Base-by-base conservation (phyloP, 83 land plant species). In the Isoetes engelmannii region DNA sequence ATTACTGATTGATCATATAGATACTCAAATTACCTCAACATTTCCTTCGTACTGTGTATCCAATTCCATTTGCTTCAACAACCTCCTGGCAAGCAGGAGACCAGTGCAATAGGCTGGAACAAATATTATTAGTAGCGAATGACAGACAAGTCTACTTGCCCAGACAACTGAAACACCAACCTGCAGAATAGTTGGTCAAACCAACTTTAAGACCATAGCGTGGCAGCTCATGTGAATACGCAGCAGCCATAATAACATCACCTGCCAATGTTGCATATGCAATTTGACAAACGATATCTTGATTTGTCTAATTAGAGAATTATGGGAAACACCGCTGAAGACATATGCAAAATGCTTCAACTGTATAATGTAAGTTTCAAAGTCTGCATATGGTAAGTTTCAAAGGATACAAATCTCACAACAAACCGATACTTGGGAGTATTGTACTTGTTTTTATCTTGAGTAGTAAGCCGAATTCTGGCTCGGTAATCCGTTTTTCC, bases 121-220 rank as follows among this genome's bases (percentile, higher is more conserved):
- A 28, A 2, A 28, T 28, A 28, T 28, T 28, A 51, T 51, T 12
- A 51, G 17, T 51, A 51, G 13, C 3, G 13, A 15, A 51, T 51
- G 55, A 51, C 37, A 28, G 55, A 51, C 37, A 28, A 28, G 37
- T 28, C 37, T 28, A 28, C 37, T 28, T 28, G 37, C 37, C 37
- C 37, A 28, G 37, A 28, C 37, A 28, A 28, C 37, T 28, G 2
- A 0, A 28, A 28, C 37, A 28, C 1, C 17, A 76, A 89, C 97
- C 91, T 69, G 98, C 96, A 75, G 97, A 92, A 79, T 93, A 93
- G 69, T 93, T 93, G 42, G 96, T 87, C 7, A 93, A 87, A 9
- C 98, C 98, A 6, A 83, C 89, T 77, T 87, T 83, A 68, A 93
- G 85, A 1, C 97, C 98, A 81, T 84, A 93, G 5, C 75, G 82